These are phyloP conservation scores for Lachancea sp. DNA, from an alignment of 805 yeast genomes.

Conservation along the genomic window DNA sequence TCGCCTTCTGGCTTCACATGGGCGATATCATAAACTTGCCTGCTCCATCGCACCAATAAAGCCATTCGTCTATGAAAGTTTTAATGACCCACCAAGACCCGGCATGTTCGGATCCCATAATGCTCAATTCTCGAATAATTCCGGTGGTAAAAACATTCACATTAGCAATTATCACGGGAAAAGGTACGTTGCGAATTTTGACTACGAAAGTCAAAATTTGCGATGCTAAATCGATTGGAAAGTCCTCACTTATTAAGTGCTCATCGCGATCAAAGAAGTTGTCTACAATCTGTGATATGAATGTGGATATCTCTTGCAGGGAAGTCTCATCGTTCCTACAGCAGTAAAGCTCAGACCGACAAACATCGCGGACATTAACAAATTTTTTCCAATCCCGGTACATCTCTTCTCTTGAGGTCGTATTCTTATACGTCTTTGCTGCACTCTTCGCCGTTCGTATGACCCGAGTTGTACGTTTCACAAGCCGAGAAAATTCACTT, in stretches of 20 bases:
- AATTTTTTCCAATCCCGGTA: conserved; percentile 48
- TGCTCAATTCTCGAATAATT: conserved; percentile 55
- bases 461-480: conserved; percentile 49
- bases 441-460: conserved; percentile 49
- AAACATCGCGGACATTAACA: conserved; percentile 32
- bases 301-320: conserved; percentile 1
- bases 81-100: conserved; percentile 71
- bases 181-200: conserved; percentile 44
- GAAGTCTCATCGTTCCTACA: conserved; percentile 29
- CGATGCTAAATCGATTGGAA: conserved; percentile 28
- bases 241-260: conserved; percentile 1
- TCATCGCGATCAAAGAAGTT: conserved; percentile 4
- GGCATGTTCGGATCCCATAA: conserved; percentile 52
- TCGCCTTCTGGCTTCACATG: neutral
- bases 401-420: conserved; percentile 37
- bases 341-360: conserved; percentile 10
- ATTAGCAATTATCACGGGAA: conserved; percentile 50
- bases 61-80: conserved; percentile 72
- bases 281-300: conserved; percentile 1
- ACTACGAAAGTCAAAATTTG: conserved; percentile 40
- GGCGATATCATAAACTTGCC: conserved; percentile 39
- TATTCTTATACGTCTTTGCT: conserved; percentile 37
- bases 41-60: conserved; percentile 58
- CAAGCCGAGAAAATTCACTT: conserved; percentile 44
- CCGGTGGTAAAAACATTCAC: conserved; percentile 50